Evolutionary conservation across 352 stramenopile species (phyloP).

Genomic region (Phytophthora constricta): DNA sequence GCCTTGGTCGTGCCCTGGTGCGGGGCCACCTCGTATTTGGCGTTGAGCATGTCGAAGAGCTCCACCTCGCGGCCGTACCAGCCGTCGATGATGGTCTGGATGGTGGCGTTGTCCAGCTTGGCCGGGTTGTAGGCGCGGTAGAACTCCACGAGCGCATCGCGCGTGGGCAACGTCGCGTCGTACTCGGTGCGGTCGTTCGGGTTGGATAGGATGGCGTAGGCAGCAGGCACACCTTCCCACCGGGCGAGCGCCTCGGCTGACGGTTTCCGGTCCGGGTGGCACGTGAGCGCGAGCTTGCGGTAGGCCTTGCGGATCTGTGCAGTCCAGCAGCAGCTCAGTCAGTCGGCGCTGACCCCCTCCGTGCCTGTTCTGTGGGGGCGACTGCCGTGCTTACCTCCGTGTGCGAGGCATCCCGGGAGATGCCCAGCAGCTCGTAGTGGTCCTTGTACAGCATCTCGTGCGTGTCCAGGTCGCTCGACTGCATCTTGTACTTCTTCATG

Average conservation of each 20-base stretch:
- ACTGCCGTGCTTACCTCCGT: slow-evolving; percentile 54
- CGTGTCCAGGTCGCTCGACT: slow-evolving; percentile 68
- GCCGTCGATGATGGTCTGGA: slow-evolving; percentile 87
- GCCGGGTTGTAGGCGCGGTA: slow-evolving; percentile 86
- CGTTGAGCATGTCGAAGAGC: slow-evolving; percentile 88
- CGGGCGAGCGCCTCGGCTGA: slow-evolving; percentile 62
- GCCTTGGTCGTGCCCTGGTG: slow-evolving; percentile 73
- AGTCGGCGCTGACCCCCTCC: background rate
- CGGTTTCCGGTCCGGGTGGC: slow-evolving; percentile 94
- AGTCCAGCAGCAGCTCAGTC: slow-evolving; percentile 12
- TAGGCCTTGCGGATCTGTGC: slow-evolving; percentile 93
- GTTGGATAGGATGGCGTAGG: slow-evolving; percentile 80
- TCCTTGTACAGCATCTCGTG: slow-evolving; percentile 77
- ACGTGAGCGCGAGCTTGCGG: slow-evolving; percentile 84
- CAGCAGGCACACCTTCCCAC: slow-evolving; percentile 79
- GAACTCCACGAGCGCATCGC: slow-evolving; percentile 82
- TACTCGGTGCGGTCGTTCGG: slow-evolving; percentile 83
- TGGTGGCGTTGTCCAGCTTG: slow-evolving; percentile 86
- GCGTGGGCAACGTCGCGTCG: slow-evolving; percentile 75
- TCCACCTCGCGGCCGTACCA: slow-evolving; percentile 87
- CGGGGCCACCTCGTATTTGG: slow-evolving; percentile 86
- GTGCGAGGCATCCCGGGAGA: slow-evolving; percentile 66
- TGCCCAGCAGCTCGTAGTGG: slow-evolving; percentile 75
- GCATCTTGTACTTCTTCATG: slow-evolving; percentile 91
- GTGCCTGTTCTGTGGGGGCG: background rate